Evolutionary conservation across 2,329 filamentous ascomycete genomes (phyloP).

Genomic region (Colletotrichum nymphaeae): DNA sequence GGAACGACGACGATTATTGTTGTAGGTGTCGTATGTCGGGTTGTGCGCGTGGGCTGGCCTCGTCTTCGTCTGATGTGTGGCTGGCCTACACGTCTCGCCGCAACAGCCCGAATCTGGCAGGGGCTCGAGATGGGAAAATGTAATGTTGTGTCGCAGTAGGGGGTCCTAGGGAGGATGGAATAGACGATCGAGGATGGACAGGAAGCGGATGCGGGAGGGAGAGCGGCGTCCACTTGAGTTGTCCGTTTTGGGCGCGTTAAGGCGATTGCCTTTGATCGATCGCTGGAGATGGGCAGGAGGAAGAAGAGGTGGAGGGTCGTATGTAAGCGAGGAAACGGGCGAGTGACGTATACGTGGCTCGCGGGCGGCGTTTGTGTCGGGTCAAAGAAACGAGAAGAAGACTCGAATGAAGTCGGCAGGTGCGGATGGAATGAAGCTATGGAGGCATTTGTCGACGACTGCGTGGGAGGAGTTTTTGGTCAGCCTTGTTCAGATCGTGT

Average conservation of each 20-base stretch:
- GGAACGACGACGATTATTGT: neutral
- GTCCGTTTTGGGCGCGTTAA: conserved; percentile 60
- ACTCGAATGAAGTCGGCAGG: neutral
- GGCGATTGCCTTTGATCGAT: conserved; percentile 41
- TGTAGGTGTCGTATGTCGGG: conserved; percentile 21
- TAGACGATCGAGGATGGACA: conserved; percentile 62
- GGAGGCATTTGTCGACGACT: conserved; percentile 28
- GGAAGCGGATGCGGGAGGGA: conserved; percentile 56
- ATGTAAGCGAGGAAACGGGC: conserved; percentile 35
- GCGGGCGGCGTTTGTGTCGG: conserved; percentile 20
- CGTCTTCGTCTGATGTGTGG: conserved; percentile 40
- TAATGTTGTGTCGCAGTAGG: conserved; percentile 16
- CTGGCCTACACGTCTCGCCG: conserved; percentile 38
- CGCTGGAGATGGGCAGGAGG: conserved; percentile 32
- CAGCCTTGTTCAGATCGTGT: conserved; percentile 29
- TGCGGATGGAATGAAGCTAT: conserved; percentile 24
- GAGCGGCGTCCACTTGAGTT: conserved; percentile 56
- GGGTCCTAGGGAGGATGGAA: conserved; percentile 63
- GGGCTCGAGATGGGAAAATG: conserved; percentile 10
- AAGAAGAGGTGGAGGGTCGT: conserved; percentile 37
- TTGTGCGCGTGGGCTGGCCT: conserved; percentile 28
- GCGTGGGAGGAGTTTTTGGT: conserved; percentile 6
- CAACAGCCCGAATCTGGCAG: conserved; percentile 29
- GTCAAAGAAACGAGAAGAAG: conserved; percentile 6
- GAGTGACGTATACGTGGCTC: conserved; percentile 33